Evolutionary conservation across 1,284 basidiomycete species (phyloP).

Genomic region (Rhodotorula mucilaginosa): DNA sequence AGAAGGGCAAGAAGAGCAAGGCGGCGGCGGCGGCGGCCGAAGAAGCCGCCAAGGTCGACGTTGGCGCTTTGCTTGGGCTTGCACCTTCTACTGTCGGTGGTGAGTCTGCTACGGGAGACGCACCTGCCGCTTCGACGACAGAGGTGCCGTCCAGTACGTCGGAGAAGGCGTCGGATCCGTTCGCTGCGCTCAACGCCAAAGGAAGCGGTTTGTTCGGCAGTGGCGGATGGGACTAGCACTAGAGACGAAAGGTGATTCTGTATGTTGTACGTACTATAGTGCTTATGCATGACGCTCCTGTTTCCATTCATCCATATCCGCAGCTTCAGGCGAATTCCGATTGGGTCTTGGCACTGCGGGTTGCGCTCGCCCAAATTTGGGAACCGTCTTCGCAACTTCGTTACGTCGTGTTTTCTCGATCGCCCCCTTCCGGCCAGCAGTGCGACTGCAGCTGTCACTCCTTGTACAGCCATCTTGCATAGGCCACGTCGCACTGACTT

Average conservation of each 20-base stretch:
- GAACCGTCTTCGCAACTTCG: too few species aligned
- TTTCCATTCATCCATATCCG: background rate
- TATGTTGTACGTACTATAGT: background rate
- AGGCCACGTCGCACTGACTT: background rate
- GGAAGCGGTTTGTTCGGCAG: constrained; percentile 21
- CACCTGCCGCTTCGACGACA: background rate
- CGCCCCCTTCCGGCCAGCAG: too few species aligned
- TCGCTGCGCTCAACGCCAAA: background rate
- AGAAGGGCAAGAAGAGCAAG: constrained; percentile 21
- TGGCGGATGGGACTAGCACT: constrained; percentile 24
- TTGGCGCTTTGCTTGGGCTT: constrained; percentile 30
- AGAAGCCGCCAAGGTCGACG: constrained; percentile 15
- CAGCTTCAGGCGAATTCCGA: too few species aligned
- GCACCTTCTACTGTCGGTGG: background rate
- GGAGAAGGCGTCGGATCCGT: background rate
- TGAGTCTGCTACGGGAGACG: too few species aligned
- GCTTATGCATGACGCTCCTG: background rate
- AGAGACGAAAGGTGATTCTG: background rate
- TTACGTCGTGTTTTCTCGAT: too few species aligned
- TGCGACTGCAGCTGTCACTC: too few species aligned
- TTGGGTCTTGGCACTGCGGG: too few species aligned
- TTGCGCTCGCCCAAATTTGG: too few species aligned
- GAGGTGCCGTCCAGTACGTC: background rate
- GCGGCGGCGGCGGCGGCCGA: constrained; percentile 11
- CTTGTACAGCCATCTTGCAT: too few species aligned